Base-by-base conservation (phyloP, 2,329 filamentous ascomycete species). In the Fusarium napiforme region DNA sequence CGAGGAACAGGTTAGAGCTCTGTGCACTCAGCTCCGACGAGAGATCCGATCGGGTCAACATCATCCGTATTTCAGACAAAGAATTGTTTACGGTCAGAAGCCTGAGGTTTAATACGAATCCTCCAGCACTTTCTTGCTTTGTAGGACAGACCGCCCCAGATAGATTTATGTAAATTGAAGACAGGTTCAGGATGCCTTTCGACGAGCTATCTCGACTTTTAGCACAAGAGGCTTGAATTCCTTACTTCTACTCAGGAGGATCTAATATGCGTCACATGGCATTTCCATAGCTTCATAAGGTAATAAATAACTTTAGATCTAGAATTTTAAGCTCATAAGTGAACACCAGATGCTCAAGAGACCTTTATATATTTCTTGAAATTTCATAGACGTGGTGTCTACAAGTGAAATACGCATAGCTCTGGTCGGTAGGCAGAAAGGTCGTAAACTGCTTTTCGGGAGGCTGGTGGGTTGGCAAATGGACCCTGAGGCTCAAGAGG, bases 11-110 rank as follows among this genome's bases (percentile, higher is more conserved):
- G 61, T 68, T 6, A 34, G 40, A 9, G 40, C 11, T 15, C n/a
- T 68, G 5, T 68, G 65, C 19, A 18, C 40, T 1, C 53, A 68
- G 23, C 61, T 68, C 9, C 65, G 65, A 5, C 53, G 36, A 7
- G 65, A 68, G 43, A 39, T 40, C 11, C 45, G 61, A n/a, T 66
- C 53, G 5, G 53, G 65, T 7, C 61, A 55, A 30, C 61, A 68
- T 28, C 61, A 68, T 49, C 61, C 61, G 18, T 68, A 68, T 21
- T 68, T 66, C 15, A 60, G 61, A 40, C 65, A 68, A 39, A 66
- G 61, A 30, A 60, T 68, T 26, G 65, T 66, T 2, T 68, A 68
- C 5, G 65, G 61, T 1, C 65, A 68, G 34, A 68, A 66, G 23
- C 61, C 65, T 7, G 36, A 45, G 10, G 15, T 18, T 2, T 47